Evolutionary conservation across 257 asterid species (phyloP).

Genomic region (Lycium ferocissimum): DNA sequence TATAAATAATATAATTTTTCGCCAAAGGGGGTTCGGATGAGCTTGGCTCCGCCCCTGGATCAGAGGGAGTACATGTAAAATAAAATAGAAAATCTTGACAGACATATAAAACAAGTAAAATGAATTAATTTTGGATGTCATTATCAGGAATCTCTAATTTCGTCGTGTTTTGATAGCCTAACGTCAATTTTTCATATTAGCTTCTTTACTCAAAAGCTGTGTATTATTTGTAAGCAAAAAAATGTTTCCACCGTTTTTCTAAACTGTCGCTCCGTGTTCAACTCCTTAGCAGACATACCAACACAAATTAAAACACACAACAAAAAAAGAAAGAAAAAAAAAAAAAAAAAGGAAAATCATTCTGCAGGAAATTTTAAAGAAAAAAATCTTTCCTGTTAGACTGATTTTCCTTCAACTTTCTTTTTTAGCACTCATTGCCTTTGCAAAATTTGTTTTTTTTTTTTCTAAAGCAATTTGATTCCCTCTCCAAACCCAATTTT

Average conservation of each 20-base stretch:
- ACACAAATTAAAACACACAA: not conserved
- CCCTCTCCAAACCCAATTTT: not conserved
- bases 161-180: not conserved
- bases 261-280: conserved; percentile 88
- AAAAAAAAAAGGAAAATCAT: not conserved
- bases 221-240: not conserved
- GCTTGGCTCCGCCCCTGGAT: no score
- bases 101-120: no score
- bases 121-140: not conserved
- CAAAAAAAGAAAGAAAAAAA: conserved; percentile 24
- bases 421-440: not conserved
- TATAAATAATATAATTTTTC: no score
- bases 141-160: not conserved
- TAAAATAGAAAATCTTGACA: no score
- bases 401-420: conserved; percentile 24
- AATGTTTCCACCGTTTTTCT: conserved; percentile 34
- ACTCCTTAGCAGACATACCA: conserved; percentile 54
- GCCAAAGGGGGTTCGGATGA: no score
- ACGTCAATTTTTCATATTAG: not conserved
- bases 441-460: not conserved
- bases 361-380: not conserved
- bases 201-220: not conserved
- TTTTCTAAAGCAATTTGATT: not conserved
- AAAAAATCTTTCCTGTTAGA: not conserved
- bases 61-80: no score